Base-by-base conservation (phyloP, 106 monocot genomes). In the Dactylorhiza incarnata region DNA sequence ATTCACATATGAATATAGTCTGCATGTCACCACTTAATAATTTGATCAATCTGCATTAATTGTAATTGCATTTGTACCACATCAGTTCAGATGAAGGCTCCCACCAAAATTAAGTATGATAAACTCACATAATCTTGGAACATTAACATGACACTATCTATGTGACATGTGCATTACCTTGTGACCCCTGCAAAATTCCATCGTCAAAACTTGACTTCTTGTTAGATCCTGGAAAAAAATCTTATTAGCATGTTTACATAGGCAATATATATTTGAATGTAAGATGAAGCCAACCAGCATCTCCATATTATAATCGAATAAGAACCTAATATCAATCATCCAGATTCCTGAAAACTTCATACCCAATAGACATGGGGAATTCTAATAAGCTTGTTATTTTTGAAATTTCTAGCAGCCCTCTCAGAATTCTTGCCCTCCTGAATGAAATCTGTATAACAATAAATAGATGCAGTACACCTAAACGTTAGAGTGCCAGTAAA, bases 341-440 rank as follows among this genome's bases (percentile, higher is more conserved):
- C 12, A 14, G 24, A 65, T 65, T 20, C 37, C 65, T 65, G 29
- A 29, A 65, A 29, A 11, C 29, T 65, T 13, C 79, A 78, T 86
- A 99, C 97, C 91, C 87, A 87, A 79, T 83, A 91, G 22, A 99
- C 68, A 80, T 23, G 52, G 76, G 97, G 97, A 68, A 99, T 75
- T 82, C 78, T 91, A 73, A 94, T 62, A 24, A 75, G 53, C 4
- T 73, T 84, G 13, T 99, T 99, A 25, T 76, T 86, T 51, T 77
- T 84, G 74, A 99, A 99, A 83, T 89, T 87, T 76, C 72, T 83
- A 37, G 97, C 91, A 63, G 85, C 73, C 79, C 89, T 99, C 86
- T 91, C 93, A 81, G 94, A 82, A 84, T 94, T 99, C 43, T 94
- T 89, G 68, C 84, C 97, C 83, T 99, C 97, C 74, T 86, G 82